These are phyloP conservation scores for Penicillium cataractarum DNA, from an alignment of 495 filamentous ascomycete genomes.

Conservation along the genomic window DNA sequence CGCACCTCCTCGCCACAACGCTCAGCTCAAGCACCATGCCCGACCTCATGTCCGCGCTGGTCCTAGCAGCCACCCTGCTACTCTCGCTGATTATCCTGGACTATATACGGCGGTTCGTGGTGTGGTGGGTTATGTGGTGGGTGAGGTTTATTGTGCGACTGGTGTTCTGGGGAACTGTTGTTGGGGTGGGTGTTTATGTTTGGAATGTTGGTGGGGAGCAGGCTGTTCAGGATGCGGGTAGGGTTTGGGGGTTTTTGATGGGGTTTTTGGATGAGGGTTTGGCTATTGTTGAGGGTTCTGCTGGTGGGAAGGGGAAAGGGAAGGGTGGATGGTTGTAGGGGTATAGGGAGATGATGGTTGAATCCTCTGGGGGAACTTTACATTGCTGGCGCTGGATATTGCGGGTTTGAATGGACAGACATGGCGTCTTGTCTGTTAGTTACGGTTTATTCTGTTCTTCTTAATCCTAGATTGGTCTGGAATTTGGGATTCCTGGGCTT, in stretches of 20 bases:
- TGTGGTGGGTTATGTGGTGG: constrained; percentile 81
- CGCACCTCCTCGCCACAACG: constrained; percentile 53
- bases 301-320: background rate
- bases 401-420: background rate
- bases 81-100: constrained; percentile 68
- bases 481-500: constrained; percentile 1
- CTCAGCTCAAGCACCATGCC: constrained; percentile 52
- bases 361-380: background rate
- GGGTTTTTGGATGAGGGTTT: constrained; percentile 44
- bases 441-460: background rate
- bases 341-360: background rate
- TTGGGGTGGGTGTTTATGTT: constrained; percentile 54
- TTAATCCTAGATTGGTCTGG: background rate
- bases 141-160: constrained; percentile 61
- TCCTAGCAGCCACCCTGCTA: constrained; percentile 58
- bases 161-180: constrained; percentile 60
- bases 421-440: background rate
- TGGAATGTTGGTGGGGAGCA: constrained; percentile 67
- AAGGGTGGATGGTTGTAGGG: background rate
- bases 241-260: constrained; percentile 58
- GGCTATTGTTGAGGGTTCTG: background rate
- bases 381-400: background rate
- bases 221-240: constrained; percentile 60
- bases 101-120: constrained; percentile 65
- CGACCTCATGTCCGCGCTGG: constrained; percentile 63